phyloP scores from a whole-genome alignment of 441 rosid species.

The Flueggea neowawraea region DNA sequence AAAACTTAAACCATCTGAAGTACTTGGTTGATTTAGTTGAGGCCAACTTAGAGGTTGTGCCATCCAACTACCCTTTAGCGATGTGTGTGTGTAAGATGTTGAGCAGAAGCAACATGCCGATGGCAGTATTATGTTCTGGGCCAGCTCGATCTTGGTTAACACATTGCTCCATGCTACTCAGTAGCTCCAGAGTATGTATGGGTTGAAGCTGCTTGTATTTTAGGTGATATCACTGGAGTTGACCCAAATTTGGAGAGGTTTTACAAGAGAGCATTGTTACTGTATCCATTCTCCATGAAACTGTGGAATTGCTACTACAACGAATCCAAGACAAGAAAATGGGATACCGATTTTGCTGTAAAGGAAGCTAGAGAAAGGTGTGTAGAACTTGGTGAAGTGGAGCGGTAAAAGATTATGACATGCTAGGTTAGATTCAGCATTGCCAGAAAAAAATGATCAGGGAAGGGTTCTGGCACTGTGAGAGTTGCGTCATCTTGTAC shows the following conservation, averaged over 20 bases:
- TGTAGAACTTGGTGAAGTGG: constrained; percentile 32
- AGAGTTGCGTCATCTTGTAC: too few relatives aligned
- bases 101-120: constrained; percentile 19
- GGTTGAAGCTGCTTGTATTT: constrained; percentile 66
- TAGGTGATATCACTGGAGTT: constrained; percentile 34
- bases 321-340: constrained; percentile 24
- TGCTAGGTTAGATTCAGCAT: constrained; percentile 18
- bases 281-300: constrained; percentile 67
- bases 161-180: constrained; percentile 65
- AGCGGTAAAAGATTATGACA: background rate
- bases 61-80: constrained; percentile 64
- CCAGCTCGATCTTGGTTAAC: constrained; percentile 49
- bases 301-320: constrained; percentile 54
- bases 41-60: constrained; percentile 58
- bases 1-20: constrained; percentile 37
- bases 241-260: constrained; percentile 50
- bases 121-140: constrained; percentile 69
- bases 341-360: constrained; percentile 23
- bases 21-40: constrained; percentile 87
- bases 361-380: constrained; percentile 68
- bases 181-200: constrained; percentile 74
- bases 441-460: background rate
- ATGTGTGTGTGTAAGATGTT: constrained; percentile 58
- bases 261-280: constrained; percentile 55
- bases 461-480: background rate